Evolutionary conservation across 2,329 filamentous ascomycete genomes (phyloP), one percentile per base, ranked within the genome.

Genomic region (Blumeria graminis): DNA sequence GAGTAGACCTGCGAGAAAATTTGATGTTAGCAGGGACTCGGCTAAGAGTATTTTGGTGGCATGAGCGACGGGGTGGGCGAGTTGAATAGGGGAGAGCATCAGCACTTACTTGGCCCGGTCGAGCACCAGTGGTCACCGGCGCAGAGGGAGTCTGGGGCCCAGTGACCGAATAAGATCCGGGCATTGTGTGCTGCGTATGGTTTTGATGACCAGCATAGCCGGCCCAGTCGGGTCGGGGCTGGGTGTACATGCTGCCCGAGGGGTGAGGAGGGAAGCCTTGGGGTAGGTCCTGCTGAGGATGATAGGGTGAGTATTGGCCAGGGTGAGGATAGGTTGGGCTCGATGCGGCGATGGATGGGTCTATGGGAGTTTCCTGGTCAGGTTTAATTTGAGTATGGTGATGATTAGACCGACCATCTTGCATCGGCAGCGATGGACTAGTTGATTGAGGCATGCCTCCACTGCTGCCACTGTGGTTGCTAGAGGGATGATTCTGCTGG

Each of bases 281-380:
- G 65, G 81, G 75, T 84, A 94, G 92, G 64, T 94, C 86, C 75
- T 88, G 83, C 62, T 81, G 82, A 62, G 82, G 82, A 57, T 84
- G 80, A 71, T 95, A 95, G 38, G 89, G 86, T 63, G 88, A 90
- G 70, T 94, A 93, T 68, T 84, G 81, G 60, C 76, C 73, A 65
- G 57, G 60, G 61, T 80, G 78, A 64, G 86, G 78, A 69, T 94
- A 95, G 65, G 86, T 89, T 59, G 90, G 89, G 76, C 87, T 94
- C 68, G 87, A 85, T 66, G 86, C 82, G 71, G 88, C 85, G 70
- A 95, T 94, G 70, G 88, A 93, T 67, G 89, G 88, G 93, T 95
- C 90, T 95, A 94, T 89, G 83, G 87, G 87, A 76, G 93, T 81
- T 81, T 87, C 83, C 79, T 78, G 79, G 87, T 94, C 86, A 94